These are phyloP conservation scores for Botrytis elliptica DNA, from an alignment of 2,329 filamentous ascomycete species.

Conservation along the genomic window DNA sequence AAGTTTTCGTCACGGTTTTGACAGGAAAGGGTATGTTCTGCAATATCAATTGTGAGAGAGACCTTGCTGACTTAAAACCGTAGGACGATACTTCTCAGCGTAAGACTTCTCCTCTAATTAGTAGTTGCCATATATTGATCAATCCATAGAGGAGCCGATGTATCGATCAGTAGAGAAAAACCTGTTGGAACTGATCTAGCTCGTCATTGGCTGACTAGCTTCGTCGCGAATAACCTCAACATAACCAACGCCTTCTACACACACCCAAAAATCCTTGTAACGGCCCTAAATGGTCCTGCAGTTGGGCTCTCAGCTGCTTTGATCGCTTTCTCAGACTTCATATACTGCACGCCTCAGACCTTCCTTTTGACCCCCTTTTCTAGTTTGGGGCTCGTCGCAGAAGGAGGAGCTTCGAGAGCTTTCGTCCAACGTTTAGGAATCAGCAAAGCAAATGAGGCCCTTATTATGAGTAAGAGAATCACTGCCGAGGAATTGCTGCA, in stretches of 20 bases:
- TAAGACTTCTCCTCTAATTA: constrained; percentile 45
- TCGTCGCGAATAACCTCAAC: constrained; percentile 86
- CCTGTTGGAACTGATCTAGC: constrained; percentile 44
- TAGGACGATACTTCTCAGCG: constrained; percentile 77
- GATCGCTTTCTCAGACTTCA: constrained; percentile 82
- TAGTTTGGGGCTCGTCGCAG: constrained; percentile 83
- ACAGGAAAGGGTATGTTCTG: constrained; percentile 67
- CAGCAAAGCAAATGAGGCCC: constrained; percentile 82
- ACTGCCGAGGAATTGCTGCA: constrained; percentile 68
- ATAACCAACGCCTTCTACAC: constrained; percentile 86
- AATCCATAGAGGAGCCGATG: constrained; percentile 69
- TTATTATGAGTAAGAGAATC: constrained; percentile 85
- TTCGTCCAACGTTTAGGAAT: constrained; percentile 80
- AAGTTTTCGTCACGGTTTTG: constrained; percentile 81
- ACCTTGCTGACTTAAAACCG: constrained; percentile 13
- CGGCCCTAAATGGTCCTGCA: constrained; percentile 87
- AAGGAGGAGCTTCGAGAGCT: constrained; percentile 77
- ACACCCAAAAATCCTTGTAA: constrained; percentile 90
- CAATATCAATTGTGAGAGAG: constrained; percentile 39
- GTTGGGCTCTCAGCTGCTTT: constrained; percentile 86
- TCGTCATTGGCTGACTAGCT: constrained; percentile 62
- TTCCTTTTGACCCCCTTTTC: constrained; percentile 92
- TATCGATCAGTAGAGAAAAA: constrained; percentile 53
- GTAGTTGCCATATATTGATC: constrained; percentile 22
- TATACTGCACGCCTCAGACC: constrained; percentile 78